These are phyloP conservation scores for Blastocystis sp. DNA, from an alignment of 352 stramenopile species.

Conservation along the genomic window DNA sequence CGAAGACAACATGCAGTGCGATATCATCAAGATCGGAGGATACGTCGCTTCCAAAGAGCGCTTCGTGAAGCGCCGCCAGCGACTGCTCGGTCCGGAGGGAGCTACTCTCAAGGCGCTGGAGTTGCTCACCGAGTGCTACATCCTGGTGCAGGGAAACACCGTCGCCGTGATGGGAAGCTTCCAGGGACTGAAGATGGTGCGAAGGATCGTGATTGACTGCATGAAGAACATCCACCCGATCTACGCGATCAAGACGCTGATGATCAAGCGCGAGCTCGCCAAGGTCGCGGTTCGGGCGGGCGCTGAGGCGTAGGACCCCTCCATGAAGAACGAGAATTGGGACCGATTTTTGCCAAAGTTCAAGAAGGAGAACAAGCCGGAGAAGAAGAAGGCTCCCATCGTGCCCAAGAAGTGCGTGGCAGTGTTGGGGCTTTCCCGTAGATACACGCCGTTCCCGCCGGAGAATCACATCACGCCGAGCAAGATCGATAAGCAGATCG, in stretches of 20 bases:
- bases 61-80: slow-evolving; percentile 95
- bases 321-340: slow-evolving; percentile 93
- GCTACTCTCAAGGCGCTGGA: slow-evolving; percentile 95
- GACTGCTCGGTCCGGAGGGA: slow-evolving; percentile 93
- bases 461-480: slow-evolving; percentile 81
- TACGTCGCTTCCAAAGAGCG: slow-evolving; percentile 97
- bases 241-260: slow-evolving; percentile 99
- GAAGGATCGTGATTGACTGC: slow-evolving; percentile 95
- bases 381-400: slow-evolving; percentile 89
- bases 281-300: slow-evolving; percentile 75
- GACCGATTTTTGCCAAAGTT: slow-evolving; percentile 96
- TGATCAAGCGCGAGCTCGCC: slow-evolving; percentile 98
- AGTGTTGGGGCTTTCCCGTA: neutral
- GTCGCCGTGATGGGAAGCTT: slow-evolving; percentile 84
- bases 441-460: slow-evolving; percentile 97
- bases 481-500: slow-evolving; percentile 97
- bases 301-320: slow-evolving; percentile 80
- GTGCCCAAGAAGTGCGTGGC: slow-evolving; percentile 73
- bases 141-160: slow-evolving; percentile 96
- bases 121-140: slow-evolving; percentile 97
- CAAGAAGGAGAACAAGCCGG: slow-evolving; percentile 91
- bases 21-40: slow-evolving; percentile 99
- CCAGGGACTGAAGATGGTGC: slow-evolving; percentile 79
- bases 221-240: slow-evolving; percentile 99
- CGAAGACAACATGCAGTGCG: slow-evolving; percentile 93